Base-by-base conservation (phyloP, 2,329 filamentous ascomycete species). In the Fusarium tupiense region DNA sequence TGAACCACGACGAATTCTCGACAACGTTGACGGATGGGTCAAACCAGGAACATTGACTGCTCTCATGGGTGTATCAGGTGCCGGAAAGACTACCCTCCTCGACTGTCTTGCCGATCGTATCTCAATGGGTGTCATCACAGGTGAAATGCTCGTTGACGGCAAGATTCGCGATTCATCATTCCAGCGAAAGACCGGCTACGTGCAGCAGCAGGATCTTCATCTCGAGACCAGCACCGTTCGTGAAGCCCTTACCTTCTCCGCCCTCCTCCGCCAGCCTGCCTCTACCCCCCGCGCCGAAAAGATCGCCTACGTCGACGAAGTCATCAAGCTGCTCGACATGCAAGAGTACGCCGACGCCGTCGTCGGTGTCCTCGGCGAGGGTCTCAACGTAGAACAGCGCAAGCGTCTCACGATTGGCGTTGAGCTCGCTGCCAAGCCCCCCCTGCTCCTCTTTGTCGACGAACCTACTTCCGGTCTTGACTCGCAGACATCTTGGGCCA, bases 31-130 rank as follows among this genome's bases (percentile, higher is more conserved):
- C 76, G 92, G 92, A 17, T 94, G 91, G 91, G 91, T 94, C 60
- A 92, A 93, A 81, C 92, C 92, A 2, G 92, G 92, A 59, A 93
- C 91, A 22, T 83, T 93, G 20, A 94, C 92, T 12, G 92, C 91
- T 17, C 85, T 93, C 0, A 94, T 93, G 92, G 91, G 81, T 33
- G 80, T 80, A 2, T 82, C 81, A 0, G 81, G 81, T 13, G 81
- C 81, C 8, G 81, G 92, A 61, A 94, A 93, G 79, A 93, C 92
- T 0, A 93, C 91, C 2, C 84, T 94, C 22, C 83, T 94, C 41
- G 81, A 82, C 56, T 90, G 90, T 29, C 85, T 94, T 64, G 92
- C 92, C 37, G 91, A 90, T 52, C 90, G 92, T 78, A 89, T 91
- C n/a, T 92, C 91, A 1, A 92, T 93, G 88, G 92, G 92, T 78